These are phyloP conservation scores for Phytopythium vexans DNA, from an alignment of 352 stramenopile species.

Conservation along the genomic window DNA sequence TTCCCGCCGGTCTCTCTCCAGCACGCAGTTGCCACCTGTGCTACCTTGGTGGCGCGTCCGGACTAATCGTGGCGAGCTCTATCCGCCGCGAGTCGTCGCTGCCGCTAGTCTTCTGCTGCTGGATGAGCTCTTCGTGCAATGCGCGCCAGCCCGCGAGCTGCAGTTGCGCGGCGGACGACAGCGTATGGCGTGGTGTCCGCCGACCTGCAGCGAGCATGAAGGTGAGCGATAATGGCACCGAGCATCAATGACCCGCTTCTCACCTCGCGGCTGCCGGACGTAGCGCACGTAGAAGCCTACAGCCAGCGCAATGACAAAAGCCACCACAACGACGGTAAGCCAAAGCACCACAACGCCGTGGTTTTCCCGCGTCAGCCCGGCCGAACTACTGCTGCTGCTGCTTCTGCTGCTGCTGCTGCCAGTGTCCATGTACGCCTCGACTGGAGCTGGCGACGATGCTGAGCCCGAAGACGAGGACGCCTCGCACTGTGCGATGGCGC, in stretches of 20 bases:
- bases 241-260: not conserved
- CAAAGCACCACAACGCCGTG: not conserved
- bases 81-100: not conserved
- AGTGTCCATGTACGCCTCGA: not conserved
- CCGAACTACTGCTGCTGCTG: not conserved
- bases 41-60: not conserved
- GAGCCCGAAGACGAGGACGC: constrained; percentile 6
- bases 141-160: constrained; percentile 28
- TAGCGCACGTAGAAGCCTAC: constrained; percentile 13
- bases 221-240: not conserved
- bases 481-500: constrained; percentile 15
- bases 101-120: constrained; percentile 18
- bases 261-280: constrained; percentile 19
- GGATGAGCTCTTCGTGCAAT: constrained; percentile 28
- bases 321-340: constrained; percentile 4
- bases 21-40: too few relatives aligned
- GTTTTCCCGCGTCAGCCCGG: not conserved
- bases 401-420: constrained; percentile 1
- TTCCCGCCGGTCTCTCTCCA: too few relatives aligned
- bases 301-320: constrained; percentile 1
- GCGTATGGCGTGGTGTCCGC: constrained; percentile 6
- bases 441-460: not conserved
- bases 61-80: constrained; percentile 5
- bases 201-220: constrained; percentile 8
- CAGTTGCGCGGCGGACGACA: constrained; percentile 16